These are phyloP conservation scores for Xylaria sp. DNA, from an alignment of 2,329 filamentous ascomycete genomes.

Conservation along the genomic window DNA sequence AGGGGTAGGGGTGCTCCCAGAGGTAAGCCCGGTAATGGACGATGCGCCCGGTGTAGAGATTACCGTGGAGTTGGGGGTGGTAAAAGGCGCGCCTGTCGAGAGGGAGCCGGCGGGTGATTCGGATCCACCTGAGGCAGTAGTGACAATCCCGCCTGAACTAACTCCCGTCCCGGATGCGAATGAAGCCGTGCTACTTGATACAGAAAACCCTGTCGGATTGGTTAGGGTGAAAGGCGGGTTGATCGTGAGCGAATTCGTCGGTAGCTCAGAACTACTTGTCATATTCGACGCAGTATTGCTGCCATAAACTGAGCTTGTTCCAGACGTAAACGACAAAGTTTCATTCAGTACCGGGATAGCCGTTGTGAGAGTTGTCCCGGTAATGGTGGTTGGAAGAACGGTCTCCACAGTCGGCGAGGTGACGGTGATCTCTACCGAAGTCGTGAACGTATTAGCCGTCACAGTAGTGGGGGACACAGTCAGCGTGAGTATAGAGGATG, in stretches of 20 bases:
- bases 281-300: conserved; percentile 14
- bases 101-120: conserved; percentile 9
- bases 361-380: conserved; percentile 29
- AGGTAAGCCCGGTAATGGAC: conserved; percentile 1
- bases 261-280: background rate
- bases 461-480: conserved; percentile 31
- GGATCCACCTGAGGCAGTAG: background rate
- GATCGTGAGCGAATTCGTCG: background rate
- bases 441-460: conserved; percentile 26
- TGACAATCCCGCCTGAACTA: background rate
- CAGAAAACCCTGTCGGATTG: conserved; percentile 8
- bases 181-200: background rate
- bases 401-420: conserved; percentile 19
- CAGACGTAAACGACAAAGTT: conserved; percentile 15
- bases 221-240: conserved; percentile 11
- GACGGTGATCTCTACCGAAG: conserved; percentile 21
- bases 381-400: conserved; percentile 28
- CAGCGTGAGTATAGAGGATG: conserved; percentile 29
- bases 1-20: background rate
- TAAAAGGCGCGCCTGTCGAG: conserved; percentile 3
- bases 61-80: background rate
- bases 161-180: conserved; percentile 15
- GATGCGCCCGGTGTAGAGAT: background rate
- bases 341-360: conserved; percentile 15
- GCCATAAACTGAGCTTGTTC: conserved; percentile 10